Conservation (phyloP, 2,329 filamentous ascomycete genomes). For the Venturiaceae sp. region DNA sequence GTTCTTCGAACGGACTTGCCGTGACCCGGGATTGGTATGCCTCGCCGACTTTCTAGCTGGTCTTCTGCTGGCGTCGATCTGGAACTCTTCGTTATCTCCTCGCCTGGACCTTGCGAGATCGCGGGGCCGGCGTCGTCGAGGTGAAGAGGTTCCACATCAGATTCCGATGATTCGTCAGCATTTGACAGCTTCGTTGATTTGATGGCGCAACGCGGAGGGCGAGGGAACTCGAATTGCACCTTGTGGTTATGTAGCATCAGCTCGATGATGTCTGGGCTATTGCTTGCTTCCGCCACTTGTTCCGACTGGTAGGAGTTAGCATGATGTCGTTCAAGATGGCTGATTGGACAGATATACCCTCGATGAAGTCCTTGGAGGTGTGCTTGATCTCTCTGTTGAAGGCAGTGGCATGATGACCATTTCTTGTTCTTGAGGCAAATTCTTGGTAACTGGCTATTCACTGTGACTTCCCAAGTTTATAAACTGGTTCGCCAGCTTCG, state of each 20-base stretch:
- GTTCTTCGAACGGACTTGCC: background rate
- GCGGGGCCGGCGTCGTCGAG: background rate
- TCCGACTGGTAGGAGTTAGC: background rate
- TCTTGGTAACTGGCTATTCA: too few relatives aligned
- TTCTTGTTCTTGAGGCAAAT: too few relatives aligned
- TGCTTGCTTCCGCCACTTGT: background rate
- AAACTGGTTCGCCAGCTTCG: too few relatives aligned
- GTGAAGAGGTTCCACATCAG: background rate
- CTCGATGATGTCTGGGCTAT: background rate
- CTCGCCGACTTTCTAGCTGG: background rate
- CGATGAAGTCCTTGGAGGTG: too few relatives aligned
- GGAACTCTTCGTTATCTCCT: background rate
- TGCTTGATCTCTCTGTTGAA: too few relatives aligned
- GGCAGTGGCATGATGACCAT: too few relatives aligned
- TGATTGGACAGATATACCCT: too few relatives aligned
- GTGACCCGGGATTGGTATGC: background rate
- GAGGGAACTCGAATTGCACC: background rate
- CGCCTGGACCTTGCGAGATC: background rate
- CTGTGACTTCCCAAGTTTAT: too few relatives aligned
- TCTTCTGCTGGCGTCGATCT: background rate
- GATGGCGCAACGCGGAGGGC: background rate
- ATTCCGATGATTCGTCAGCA: background rate
- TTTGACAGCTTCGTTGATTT: background rate
- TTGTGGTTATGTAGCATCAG: conserved; percentile 1
- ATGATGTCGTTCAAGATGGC: background rate